Percentiles rank a stretch among this genome's conserved stretches.
phyloP scores from a whole-genome alignment of 345 rosid genomes.

The Ceriops decandra region DNA sequence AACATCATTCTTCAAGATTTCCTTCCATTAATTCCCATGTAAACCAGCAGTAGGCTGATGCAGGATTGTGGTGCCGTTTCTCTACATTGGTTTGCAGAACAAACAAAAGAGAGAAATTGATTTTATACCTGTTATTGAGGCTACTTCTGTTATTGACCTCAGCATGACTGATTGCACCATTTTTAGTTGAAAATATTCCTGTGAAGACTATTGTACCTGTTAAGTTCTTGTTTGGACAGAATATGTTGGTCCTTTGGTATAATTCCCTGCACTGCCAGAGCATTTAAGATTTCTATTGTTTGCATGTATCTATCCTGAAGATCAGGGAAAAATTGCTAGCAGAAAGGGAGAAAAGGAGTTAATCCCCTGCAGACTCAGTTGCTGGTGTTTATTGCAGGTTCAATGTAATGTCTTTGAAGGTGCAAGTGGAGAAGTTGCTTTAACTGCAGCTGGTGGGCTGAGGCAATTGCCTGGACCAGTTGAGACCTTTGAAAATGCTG shows the following conservation, averaged over 20 bases:
- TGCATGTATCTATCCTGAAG: background rate
- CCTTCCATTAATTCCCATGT: no score
- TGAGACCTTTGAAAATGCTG: conserved; percentile 78
- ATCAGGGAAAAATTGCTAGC: background rate
- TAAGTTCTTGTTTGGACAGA: background rate
- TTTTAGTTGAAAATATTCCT: background rate
- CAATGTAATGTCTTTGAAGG: conserved; percentile 92
- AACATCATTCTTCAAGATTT: background rate
- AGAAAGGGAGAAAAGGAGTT: background rate
- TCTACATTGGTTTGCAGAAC: background rate
- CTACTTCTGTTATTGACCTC: conserved; percentile 5
- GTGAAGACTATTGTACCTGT: background rate
- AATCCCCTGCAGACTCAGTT: conserved; percentile 10
- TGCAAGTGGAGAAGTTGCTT: conserved; percentile 74
- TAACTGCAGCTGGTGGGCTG: conserved; percentile 90
- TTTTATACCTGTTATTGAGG: background rate
- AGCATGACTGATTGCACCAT: background rate
- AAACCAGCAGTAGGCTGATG: no score
- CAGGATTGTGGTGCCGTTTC: background rate
- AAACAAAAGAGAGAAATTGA: background rate
- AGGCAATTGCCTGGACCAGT: conserved; percentile 75
- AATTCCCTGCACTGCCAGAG: background rate
- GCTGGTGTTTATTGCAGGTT: conserved; percentile 47
- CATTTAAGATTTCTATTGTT: conserved; percentile 6
- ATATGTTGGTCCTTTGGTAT: background rate